Evolutionary conservation across 805 yeast genomes (phyloP).

Genomic region (Pichia kluyveri): DNA sequence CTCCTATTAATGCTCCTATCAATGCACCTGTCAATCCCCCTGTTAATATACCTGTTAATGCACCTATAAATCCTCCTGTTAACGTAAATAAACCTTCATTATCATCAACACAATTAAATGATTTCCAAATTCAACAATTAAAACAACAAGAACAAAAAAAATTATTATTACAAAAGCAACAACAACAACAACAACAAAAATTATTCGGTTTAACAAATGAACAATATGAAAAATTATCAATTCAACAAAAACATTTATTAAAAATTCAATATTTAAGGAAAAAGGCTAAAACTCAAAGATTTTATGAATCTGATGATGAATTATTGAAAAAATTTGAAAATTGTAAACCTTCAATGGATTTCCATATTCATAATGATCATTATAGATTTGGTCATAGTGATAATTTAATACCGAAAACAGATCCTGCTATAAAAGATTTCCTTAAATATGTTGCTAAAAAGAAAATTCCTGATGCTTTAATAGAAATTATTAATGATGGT

Average conservation of each 20-base stretch:
- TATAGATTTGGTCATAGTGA: slow-evolving; percentile 87
- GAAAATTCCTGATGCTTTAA: slow-evolving; percentile 79
- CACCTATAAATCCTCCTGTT: slow-evolving; percentile 5
- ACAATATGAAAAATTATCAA: slow-evolving; percentile 26
- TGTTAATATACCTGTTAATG: not conserved
- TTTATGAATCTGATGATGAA: slow-evolving; percentile 64
- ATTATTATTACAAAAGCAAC: slow-evolving; percentile 17
- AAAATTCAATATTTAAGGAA: slow-evolving; percentile 34
- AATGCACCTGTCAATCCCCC: slow-evolving; percentile 1
- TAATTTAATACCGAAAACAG: slow-evolving; percentile 73
- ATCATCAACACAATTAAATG: slow-evolving; percentile 14
- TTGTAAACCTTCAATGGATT: slow-evolving; percentile 72
- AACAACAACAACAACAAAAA: slow-evolving; percentile 15
- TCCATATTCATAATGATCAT: slow-evolving; percentile 88
- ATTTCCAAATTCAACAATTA: slow-evolving; percentile 10
- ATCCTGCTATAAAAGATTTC: slow-evolving; percentile 71
- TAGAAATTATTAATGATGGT: slow-evolving; percentile 83
- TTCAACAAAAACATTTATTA: slow-evolving; percentile 33
- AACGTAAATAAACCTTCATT: not conserved
- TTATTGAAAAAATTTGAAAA: slow-evolving; percentile 69
- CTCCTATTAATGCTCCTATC: slow-evolving; percentile 1
- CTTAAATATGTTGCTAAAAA: slow-evolving; percentile 71
- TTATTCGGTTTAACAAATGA: slow-evolving; percentile 21
- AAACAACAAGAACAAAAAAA: slow-evolving; percentile 17
- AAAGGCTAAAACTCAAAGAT: slow-evolving; percentile 41